phyloP scores from a whole-genome alignment of 2,329 filamentous ascomycete genomes.

The Xylaria sp. region DNA sequence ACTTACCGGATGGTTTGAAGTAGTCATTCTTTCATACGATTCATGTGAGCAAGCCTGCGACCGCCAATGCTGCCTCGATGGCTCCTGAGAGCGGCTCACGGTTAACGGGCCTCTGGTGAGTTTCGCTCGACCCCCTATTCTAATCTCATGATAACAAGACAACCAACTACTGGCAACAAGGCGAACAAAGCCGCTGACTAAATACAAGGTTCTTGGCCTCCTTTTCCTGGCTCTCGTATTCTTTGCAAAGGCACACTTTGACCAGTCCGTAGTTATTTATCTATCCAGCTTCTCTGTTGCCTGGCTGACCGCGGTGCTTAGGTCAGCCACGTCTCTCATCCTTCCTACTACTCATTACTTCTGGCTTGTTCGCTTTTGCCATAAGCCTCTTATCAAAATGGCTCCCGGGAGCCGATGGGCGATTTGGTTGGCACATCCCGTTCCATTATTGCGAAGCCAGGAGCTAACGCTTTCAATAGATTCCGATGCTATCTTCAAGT shows the following conservation, averaged over 20 bases:
- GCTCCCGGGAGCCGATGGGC: constrained; percentile 60
- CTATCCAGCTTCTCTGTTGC: background rate
- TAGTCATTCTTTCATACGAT: background rate
- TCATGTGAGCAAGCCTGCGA: constrained; percentile 6
- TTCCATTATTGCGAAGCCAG: background rate
- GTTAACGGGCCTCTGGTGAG: constrained; percentile 54
- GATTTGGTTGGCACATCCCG: constrained; percentile 53
- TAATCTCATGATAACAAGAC: constrained; percentile 2
- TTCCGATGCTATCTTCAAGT: constrained; percentile 51
- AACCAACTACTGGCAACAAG: background rate
- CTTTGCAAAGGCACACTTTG: constrained; percentile 60
- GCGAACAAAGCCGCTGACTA: constrained; percentile 23
- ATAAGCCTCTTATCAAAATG: constrained; percentile 58
- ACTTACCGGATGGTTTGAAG: background rate
- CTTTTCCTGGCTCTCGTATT: constrained; percentile 61
- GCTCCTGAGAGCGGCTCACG: constrained; percentile 50
- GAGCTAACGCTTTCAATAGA: constrained; percentile 37
- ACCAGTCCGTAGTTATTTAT: constrained; percentile 58
- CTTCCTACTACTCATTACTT: constrained; percentile 59
- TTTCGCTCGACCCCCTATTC: constrained; percentile 7
- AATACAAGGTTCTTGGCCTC: constrained; percentile 57
- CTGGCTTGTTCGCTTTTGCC: constrained; percentile 56
- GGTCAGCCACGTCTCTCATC: constrained; percentile 62
- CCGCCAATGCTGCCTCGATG: constrained; percentile 42
- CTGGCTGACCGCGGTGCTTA: constrained; percentile 45